Evolutionary conservation across 305 asterid species (phyloP), one percentile per base, ranked within the genome.

Genomic region (Stenogyne calaminthoides): DNA sequence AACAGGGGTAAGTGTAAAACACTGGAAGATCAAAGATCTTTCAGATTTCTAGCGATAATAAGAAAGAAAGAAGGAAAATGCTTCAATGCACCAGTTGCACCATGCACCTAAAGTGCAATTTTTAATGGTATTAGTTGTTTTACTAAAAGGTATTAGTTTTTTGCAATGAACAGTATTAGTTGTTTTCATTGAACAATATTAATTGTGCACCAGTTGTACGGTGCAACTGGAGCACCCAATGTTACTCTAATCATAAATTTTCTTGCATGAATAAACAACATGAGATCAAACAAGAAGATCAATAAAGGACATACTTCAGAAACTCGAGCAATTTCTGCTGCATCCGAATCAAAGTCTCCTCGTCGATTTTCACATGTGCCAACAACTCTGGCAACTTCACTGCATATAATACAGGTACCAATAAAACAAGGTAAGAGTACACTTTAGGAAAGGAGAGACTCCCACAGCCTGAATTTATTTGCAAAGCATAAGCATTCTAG

Each of bases 311-410:
- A 70, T 88, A 95, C 99, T 84, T 92, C 81, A 95, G 90, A 84
- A 95, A 88, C 67, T 92, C 96, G 3, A 86, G 70, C 84, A 95
- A 79, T 85, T 88, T 95, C 83, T 88, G 96, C 85, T 92, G 98
- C 87, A 95, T 54, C 14, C 82, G 85, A 67, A 64, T 75, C 80
- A 76, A 73, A 7, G 98, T 81, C 82, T 89, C 99, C 78, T 86
- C 97, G 9, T 92, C 97, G 32, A 92, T 83, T 83, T 84, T 89
- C 77, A 84, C 89, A 74, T 69, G 80, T 10, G 86, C 81, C 86
- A 95, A 77, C 70, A 92, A 57, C 67, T 91, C 98, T 1, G 99
- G 99, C 79, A 95, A 81, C 82, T 92, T 95, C 60, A 95, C 99
- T 92, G 96, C 92, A 85, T 70, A 80, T 34, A 79, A 40, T 46